Base-by-base conservation (phyloP, 495 filamentous ascomycete species). In the Staphylotrichum longicolle region DNA sequence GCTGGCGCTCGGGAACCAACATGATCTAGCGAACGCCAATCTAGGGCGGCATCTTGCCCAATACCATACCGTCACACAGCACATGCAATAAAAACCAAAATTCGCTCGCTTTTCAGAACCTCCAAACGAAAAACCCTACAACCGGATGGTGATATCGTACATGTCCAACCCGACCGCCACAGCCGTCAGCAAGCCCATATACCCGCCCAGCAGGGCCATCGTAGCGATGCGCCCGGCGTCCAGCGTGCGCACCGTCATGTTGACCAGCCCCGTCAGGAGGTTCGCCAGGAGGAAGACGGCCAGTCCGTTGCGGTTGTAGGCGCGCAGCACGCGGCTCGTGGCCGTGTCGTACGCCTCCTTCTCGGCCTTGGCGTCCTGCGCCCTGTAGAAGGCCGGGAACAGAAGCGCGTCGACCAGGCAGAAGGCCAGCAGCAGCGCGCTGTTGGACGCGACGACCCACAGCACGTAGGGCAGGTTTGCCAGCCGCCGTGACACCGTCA, bases 401-500 rank as follows among this genome's bases (percentile, higher is more conserved):
- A 89, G 86, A 0, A 90, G 46, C 14, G 80, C 84, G 70, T 98
- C 93, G 12, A 91, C 80, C 39, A 85, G 66, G 68, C 86, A 91
- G 71, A 93, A 97, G 5, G 87, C 76, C 4, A 89, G 78, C 15
- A 99, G 74, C 70, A 96, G 90, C 7, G 75, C 78, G 57, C 82
- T 88, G 72, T 98, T 99, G 80, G 92, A 98, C 6, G 91, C 86
- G 11, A 85, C 78, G 14, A 95, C 87, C 93, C 93, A 99, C 52
- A 96, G 77, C 39, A 97, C 77, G 68, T 99, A 99, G 0, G 94
- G 92, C 56, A 96, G 84, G 69, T 98, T 98, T 8, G 94, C 94
- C 15, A 99, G 75, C 10, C 94, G 85, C 35, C 94, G 86, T 5
- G 94, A 98, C 6, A 97, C 91, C 3, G 77, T 77, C 27, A 96